Conservation (phyloP, 1,284 basidiomycete genomes). For the Sphaerobolus stellatus region DNA sequence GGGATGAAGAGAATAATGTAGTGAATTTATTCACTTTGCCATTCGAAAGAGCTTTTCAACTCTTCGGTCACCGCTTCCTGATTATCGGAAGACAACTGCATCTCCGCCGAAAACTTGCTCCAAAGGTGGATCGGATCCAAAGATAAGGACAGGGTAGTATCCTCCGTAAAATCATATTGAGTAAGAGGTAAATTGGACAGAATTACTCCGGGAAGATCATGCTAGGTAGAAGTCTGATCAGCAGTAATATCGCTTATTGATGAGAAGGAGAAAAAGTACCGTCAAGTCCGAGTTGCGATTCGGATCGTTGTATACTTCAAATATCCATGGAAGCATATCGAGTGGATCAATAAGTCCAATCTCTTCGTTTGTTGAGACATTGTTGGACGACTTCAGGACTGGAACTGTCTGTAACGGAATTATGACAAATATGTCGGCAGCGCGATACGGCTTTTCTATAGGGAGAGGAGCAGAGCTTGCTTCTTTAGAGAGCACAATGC, state of each 20-base stretch:
- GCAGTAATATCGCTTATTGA: not conserved
- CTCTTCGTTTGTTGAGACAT: constrained; percentile 31
- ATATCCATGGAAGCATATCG: constrained; percentile 47
- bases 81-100: constrained; percentile 37
- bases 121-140: constrained; percentile 41
- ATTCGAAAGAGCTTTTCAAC: constrained; percentile 45
- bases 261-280: not conserved
- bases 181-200: constrained; percentile 30
- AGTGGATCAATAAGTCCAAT: constrained; percentile 46
- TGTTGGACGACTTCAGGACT: constrained; percentile 27
- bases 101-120: constrained; percentile 43
- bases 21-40: constrained; percentile 41
- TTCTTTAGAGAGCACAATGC: constrained; percentile 37
- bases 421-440: constrained; percentile 38
- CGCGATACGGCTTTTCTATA: constrained; percentile 27
- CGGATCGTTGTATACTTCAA: constrained; percentile 25
- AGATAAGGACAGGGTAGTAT: constrained; percentile 24
- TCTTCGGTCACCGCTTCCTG: constrained; percentile 41
- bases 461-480: constrained; percentile 30
- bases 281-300: not conserved
- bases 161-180: constrained; percentile 36
- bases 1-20: not conserved
- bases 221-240: constrained; percentile 2
- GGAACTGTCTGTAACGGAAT: constrained; percentile 40
- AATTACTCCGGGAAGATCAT: constrained; percentile 21